Evolutionary conservation across 306 rosid genomes (phyloP).

Genomic region (Chamaecrista fasciculata): DNA sequence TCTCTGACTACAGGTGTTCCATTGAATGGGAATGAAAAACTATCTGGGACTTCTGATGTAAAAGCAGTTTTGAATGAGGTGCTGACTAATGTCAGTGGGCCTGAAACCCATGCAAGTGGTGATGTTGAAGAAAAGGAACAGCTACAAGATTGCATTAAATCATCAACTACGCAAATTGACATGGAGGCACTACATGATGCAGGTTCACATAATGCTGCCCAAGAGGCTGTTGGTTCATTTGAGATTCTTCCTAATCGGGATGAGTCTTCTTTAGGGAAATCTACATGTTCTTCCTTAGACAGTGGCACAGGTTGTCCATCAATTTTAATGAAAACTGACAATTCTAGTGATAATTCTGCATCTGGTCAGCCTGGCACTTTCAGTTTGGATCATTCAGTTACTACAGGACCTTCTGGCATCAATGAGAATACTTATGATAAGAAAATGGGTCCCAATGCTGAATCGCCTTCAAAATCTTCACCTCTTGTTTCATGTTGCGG

Average conservation of each 20-base stretch:
- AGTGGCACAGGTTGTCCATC: conserved; percentile 23
- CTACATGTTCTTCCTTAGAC: conserved; percentile 38
- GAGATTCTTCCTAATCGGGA: conserved; percentile 32
- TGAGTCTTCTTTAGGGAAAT: conserved; percentile 35
- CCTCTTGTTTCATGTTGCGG: conserved; percentile 27
- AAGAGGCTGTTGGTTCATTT: conserved; percentile 32
- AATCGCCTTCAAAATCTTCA: conserved; percentile 19
- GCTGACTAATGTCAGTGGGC: conserved; percentile 23
- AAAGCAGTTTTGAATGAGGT: conserved; percentile 32
- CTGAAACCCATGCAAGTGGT: conserved; percentile 29
- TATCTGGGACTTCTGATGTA: conserved; percentile 28
- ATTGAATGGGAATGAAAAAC: conserved; percentile 31
- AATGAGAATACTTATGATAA: conserved; percentile 16
- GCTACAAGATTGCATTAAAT: conserved; percentile 31
- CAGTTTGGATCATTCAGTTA: conserved; percentile 19
- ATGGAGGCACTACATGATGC: conserved; percentile 28
- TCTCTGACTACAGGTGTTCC: conserved; percentile 28
- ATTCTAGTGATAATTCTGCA: conserved; percentile 17
- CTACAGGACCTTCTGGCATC: conserved; percentile 14
- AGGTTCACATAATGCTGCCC: conserved; percentile 29
- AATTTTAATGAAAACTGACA: conserved; percentile 28
- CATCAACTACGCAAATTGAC: conserved; percentile 25
- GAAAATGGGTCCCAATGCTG: conserved; percentile 18
- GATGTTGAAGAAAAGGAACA: conserved; percentile 37
- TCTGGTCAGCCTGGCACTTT: conserved; percentile 20